Percentiles rank a stretch among this genome's conserved stretches.
These are phyloP conservation scores for Taphrina deformans DNA, from an alignment of 1,139 yeast genomes.

Conservation along the genomic window DNA sequence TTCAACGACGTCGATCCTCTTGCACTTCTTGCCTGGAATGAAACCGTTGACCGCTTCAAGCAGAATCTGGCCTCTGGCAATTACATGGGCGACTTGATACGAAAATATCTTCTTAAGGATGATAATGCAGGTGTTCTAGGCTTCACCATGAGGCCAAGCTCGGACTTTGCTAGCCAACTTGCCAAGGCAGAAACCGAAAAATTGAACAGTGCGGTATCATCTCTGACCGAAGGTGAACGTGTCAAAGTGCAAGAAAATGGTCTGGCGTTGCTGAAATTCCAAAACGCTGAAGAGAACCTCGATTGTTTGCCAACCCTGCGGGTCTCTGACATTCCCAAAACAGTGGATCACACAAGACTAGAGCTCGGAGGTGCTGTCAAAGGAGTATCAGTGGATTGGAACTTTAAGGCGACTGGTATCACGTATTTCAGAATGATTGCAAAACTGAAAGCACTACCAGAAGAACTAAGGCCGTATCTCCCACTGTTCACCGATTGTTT, in stretches of 20 bases:
- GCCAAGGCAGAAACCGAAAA: conserved; percentile 59
- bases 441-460: conserved; percentile 57
- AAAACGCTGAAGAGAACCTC: conserved; percentile 67
- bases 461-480: conserved; percentile 62
- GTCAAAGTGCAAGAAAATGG: conserved; percentile 63
- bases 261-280: conserved; percentile 58
- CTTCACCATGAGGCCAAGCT: conserved; percentile 74
- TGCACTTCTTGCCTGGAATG: conserved; percentile 64
- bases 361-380: conserved; percentile 38
- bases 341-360: conserved; percentile 51
- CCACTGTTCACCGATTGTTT: conserved; percentile 78
- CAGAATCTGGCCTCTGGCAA: conserved; percentile 61
- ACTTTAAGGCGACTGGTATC: conserved; percentile 64
- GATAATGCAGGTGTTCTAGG: conserved; percentile 58
- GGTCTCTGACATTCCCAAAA: conserved; percentile 67
- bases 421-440: conserved; percentile 66
- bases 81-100: conserved; percentile 57
- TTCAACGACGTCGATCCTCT: conserved; percentile 75
- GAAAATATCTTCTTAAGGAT: conserved; percentile 52
- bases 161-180: conserved; percentile 54
- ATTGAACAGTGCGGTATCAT: conserved; percentile 51
- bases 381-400: conserved; percentile 42
- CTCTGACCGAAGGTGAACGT: conserved; percentile 59
- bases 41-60: conserved; percentile 60
- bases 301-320: conserved; percentile 77